phyloP scores from a whole-genome alignment of 768 basidiomycete species.

The Tylopilus felleus region DNA sequence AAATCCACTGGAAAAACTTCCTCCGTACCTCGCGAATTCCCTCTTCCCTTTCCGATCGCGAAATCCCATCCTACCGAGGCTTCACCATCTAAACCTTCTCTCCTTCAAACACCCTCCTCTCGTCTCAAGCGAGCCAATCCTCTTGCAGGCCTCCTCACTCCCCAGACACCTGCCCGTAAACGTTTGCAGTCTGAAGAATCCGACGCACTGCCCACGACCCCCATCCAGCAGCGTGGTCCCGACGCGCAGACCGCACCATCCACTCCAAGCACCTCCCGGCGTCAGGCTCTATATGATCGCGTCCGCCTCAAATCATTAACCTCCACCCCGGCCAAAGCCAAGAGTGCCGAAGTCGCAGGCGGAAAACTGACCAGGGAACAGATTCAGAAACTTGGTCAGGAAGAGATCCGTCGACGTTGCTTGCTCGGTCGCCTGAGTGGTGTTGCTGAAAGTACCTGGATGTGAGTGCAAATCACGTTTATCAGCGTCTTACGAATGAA shows the following conservation, averaged over 20 bases:
- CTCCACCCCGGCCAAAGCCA: constrained; percentile 59
- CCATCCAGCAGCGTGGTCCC: constrained; percentile 57
- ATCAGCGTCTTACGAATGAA: background rate
- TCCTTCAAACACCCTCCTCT: constrained; percentile 66
- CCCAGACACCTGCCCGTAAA: constrained; percentile 39
- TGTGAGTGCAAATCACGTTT: constrained; percentile 43
- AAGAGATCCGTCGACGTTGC: constrained; percentile 73
- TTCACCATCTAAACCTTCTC: constrained; percentile 49
- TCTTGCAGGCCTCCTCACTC: constrained; percentile 36
- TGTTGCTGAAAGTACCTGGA: constrained; percentile 87
- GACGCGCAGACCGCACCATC: constrained; percentile 54
- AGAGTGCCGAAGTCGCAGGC: constrained; percentile 38
- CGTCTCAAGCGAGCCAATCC: constrained; percentile 36
- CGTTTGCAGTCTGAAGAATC: constrained; percentile 42
- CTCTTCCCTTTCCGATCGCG: constrained; percentile 46
- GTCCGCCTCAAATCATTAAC: constrained; percentile 70
- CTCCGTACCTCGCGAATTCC: constrained; percentile 10
- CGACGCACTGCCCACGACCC: constrained; percentile 56
- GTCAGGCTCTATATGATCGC: constrained; percentile 79
- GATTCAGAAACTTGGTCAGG: constrained; percentile 68
- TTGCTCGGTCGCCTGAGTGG: constrained; percentile 73
- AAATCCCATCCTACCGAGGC: constrained; percentile 32
- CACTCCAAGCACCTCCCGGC: constrained; percentile 72
- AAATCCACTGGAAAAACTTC: constrained; percentile 33
- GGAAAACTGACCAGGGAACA: constrained; percentile 60